These are phyloP conservation scores for Aureobasidium sp. DNA, from an alignment of 2,329 filamentous ascomycete genomes.

Conservation along the genomic window DNA sequence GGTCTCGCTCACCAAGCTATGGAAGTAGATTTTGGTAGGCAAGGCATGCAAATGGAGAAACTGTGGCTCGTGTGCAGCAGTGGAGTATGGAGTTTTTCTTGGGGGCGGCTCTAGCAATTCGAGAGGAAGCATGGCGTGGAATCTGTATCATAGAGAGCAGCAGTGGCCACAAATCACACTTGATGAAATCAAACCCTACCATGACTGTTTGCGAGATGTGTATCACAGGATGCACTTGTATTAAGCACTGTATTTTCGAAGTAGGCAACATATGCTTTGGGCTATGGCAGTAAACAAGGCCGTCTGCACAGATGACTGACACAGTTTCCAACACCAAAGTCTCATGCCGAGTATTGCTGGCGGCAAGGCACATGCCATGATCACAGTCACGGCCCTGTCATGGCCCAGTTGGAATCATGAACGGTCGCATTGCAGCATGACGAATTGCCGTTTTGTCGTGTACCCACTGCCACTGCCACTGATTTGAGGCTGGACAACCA, in stretches of 20 bases:
- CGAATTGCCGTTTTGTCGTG: not conserved
- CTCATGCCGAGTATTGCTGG: no score
- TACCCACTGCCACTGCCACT: not conserved
- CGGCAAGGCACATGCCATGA: no score
- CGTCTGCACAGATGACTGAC: not conserved
- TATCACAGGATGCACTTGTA: not conserved
- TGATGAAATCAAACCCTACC: not conserved
- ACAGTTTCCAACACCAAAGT: not conserved
- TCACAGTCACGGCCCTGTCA: not conserved
- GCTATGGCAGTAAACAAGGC: not conserved
- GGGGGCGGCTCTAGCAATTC: not conserved
- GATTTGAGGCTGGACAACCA: not conserved
- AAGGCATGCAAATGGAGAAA: slow-evolving; percentile 8
- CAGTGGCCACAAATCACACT: not conserved
- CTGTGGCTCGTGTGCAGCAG: not conserved
- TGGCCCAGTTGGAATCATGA: not conserved
- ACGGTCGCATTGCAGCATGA: not conserved
- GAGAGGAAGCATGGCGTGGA: slow-evolving; percentile 8
- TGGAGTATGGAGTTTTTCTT: slow-evolving; percentile 6
- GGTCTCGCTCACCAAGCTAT: slow-evolving; percentile 80
- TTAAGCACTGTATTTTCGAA: not conserved
- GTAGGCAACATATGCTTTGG: not conserved
- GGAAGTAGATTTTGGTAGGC: slow-evolving; percentile 50
- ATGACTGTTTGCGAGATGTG: not conserved
- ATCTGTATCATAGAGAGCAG: slow-evolving; percentile 11